These are phyloP conservation scores for Kwoniella shandongensis DNA, from an alignment of 768 basidiomycete species.

Conservation along the genomic window DNA sequence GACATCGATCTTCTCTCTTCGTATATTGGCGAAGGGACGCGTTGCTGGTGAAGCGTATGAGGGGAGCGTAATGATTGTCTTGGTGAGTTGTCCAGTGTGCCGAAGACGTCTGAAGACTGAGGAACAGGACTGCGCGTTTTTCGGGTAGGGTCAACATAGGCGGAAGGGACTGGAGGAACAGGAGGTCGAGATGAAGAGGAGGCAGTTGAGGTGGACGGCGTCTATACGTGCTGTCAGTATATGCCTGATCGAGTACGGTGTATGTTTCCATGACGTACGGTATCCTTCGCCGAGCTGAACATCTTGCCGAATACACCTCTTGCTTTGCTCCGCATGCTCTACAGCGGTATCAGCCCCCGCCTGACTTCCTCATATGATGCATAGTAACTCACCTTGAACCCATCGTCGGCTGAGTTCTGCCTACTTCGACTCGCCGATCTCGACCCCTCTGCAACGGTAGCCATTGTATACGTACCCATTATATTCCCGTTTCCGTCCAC, in stretches of 20 bases:
- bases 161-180: constrained; percentile 27
- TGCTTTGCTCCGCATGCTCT: constrained; percentile 47
- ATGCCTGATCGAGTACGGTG: no score
- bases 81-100: not conserved
- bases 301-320: constrained; percentile 48
- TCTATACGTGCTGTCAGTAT: constrained; percentile 7
- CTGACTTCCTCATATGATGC: not conserved
- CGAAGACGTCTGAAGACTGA: constrained; percentile 2
- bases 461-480: constrained; percentile 24
- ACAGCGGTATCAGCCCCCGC: not conserved
- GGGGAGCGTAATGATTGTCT: constrained; percentile 8
- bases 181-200: constrained; percentile 17
- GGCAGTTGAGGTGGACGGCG: constrained; percentile 9
- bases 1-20: constrained; percentile 14
- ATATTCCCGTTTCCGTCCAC: constrained; percentile 21
- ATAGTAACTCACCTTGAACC: constrained; percentile 34
- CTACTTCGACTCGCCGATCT: constrained; percentile 15
- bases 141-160: constrained; percentile 9
- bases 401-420: constrained; percentile 25
- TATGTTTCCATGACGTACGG: no score
- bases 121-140: constrained; percentile 11
- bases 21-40: not conserved
- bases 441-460: constrained; percentile 22
- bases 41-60: constrained; percentile 5
- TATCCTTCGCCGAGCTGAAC: constrained; percentile 33